Conservation (phyloP, 257 asterid species). For the Jaltomata sinuosa region DNA sequence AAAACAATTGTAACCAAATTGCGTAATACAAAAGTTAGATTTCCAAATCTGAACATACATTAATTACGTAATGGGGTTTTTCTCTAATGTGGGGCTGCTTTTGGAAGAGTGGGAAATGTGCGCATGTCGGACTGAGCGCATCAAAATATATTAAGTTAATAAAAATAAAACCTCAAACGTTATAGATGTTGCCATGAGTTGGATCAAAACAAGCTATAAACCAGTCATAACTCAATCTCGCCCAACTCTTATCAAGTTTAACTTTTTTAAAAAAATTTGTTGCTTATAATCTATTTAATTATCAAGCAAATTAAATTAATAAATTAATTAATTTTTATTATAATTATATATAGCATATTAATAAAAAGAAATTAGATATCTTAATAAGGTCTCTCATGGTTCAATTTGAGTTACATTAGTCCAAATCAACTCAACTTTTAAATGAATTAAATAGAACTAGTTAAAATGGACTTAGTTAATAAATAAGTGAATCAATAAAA, state of each 20-base stretch:
- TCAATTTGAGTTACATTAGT: no score
- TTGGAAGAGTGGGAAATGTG: background rate
- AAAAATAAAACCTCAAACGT: background rate
- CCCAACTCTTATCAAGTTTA: background rate
- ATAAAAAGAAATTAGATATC: no score
- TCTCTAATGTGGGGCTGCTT: background rate
- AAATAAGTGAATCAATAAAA: background rate
- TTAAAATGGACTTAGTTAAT: background rate
- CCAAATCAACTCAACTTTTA: no score
- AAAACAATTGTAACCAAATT: background rate
- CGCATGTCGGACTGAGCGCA: background rate
- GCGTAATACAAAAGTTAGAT: background rate
- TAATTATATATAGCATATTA: background rate
- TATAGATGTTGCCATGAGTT: background rate
- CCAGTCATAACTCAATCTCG: background rate
- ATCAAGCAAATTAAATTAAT: background rate
- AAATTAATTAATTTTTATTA: no score
- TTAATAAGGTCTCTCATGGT: no score
- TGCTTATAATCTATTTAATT: background rate
- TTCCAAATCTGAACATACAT: background rate
- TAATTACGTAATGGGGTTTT: background rate
- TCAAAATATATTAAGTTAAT: no score
- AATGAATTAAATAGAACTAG: background rate
- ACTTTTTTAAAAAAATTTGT: background rate
- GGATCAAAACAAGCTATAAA: background rate